A percentile compares a stretch with the other conserved stretches of the same genome.
These are phyloP conservation scores for Fusarium sulawesiense DNA, from an alignment of 2,329 filamentous ascomycete genomes.

Conservation along the genomic window DNA sequence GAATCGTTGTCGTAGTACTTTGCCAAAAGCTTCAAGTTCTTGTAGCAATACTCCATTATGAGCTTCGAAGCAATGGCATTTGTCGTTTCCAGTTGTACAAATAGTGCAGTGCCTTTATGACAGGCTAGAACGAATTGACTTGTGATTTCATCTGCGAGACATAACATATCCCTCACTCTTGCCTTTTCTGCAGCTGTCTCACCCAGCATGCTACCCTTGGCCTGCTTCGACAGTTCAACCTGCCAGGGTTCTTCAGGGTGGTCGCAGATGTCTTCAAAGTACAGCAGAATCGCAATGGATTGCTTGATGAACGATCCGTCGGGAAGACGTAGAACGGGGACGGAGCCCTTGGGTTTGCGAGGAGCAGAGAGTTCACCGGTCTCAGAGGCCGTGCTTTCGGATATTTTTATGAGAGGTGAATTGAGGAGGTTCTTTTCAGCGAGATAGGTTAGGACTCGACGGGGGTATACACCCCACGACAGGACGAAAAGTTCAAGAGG, in stretches of 20 bases:
- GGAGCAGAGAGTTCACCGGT: not conserved
- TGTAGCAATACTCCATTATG: conserved; percentile 15
- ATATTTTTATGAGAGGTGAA: conserved; percentile 18
- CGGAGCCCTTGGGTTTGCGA: conserved; percentile 26
- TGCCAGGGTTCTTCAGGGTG: conserved; percentile 20
- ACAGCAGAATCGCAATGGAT: conserved; percentile 31
- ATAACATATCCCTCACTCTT: conserved; percentile 18
- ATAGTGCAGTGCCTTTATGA: conserved; percentile 27
- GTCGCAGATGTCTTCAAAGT: conserved; percentile 36
- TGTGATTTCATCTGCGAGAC: conserved; percentile 29
- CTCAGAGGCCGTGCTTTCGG: not conserved
- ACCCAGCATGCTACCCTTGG: conserved; percentile 9
- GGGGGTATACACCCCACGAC: conserved; percentile 28
- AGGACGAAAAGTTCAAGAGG: conserved; percentile 31
- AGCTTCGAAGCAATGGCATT: not conserved
- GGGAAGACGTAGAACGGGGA: conserved; percentile 22
- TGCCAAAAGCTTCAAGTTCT: conserved; percentile 14
- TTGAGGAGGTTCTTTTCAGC: conserved; percentile 15
- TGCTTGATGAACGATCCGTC: conserved; percentile 37
- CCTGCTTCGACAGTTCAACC: not conserved
- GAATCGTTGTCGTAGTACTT: conserved; percentile 20
- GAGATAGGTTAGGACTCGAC: conserved; percentile 28
- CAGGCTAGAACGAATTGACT: conserved; percentile 28
- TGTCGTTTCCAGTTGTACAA: conserved; percentile 4
- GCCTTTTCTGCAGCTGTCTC: conserved; percentile 12